These are phyloP conservation scores for Trypanosoma scelopori DNA, from an alignment of 208 protist genomes.

Conservation along the genomic window DNA sequence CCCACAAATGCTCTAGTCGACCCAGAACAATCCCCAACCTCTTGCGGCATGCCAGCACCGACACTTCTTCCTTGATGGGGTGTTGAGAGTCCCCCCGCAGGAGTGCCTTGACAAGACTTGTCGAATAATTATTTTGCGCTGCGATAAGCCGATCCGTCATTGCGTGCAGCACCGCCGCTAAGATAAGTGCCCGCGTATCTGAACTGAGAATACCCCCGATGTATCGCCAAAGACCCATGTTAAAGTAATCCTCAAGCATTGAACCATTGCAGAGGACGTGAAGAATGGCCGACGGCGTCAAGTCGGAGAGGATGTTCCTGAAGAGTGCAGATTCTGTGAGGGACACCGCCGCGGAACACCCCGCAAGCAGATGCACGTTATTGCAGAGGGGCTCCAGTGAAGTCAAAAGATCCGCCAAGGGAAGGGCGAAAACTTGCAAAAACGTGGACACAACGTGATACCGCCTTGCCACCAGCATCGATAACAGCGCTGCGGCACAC, in stretches of 20 bases:
- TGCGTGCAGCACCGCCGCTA: conserved; percentile 38
- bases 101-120: conserved; percentile 31
- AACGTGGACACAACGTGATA: conserved; percentile 50
- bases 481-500: conserved; percentile 39
- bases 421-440: conserved; percentile 50
- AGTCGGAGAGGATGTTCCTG: conserved; percentile 10
- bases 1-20: conserved; percentile 38
- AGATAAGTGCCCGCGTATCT: conserved; percentile 14
- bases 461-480: conserved; percentile 42
- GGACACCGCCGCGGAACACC: conserved; percentile 24
- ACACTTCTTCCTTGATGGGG: conserved; percentile 14
- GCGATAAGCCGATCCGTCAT: conserved; percentile 57
- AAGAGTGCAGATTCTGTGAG: conserved; percentile 19
- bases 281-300: conserved; percentile 22
- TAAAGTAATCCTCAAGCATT: conserved; percentile 23
- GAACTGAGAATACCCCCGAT: conserved; percentile 14
- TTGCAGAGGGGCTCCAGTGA: conserved; percentile 34
- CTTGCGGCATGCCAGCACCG: conserved; percentile 17
- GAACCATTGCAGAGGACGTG: conserved; percentile 26
- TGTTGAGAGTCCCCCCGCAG: conserved; percentile 5
- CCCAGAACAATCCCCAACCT: conserved; percentile 23
- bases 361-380: conserved; percentile 42
- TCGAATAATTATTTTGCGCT: conserved; percentile 66
- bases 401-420: conserved; percentile 32
- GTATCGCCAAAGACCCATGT: conserved; percentile 17